Evolutionary conservation across 306 rosid species (phyloP), one percentile per base, ranked within the genome.

Genomic region (Casuarina equisetifolia): DNA sequence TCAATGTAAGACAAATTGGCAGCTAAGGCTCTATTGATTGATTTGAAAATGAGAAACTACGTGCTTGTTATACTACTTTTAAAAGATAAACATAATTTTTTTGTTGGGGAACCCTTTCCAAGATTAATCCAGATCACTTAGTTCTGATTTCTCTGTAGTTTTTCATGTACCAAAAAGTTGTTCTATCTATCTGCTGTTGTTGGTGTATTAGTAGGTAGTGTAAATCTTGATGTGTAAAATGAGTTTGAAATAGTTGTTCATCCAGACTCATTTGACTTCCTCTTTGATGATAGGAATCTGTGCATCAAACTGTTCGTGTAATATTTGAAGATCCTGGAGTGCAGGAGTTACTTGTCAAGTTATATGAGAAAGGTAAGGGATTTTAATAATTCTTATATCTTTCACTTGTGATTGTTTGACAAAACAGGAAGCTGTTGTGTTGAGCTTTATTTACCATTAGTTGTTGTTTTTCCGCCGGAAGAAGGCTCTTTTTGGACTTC

Each of bases 281-380:
- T 52, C 64, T 52, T 80, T 78, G 86, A 76, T 82, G 72, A 38
- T 77, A 95, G 98, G 98, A 91, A 88, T 97, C 96, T 55, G 97
- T 92, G 81, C 97, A 80, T 80, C 97, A 83, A 86, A 95, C 97
- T n/a, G 97, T 92, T 66, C 83, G 89, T 78, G 99, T 95, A 57
- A 95, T 95, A 83, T 95, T 95, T 83, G 97, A 95, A 88, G 97
- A 95, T 83, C 99, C 99, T 43, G 99, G 97, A 69, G 99, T 95
- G 79, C 96, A 88, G 84, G 99, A 95, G 86, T 82, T 95, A 78
- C 92, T 95, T 48, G 85, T 89, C 71, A 95, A 91, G 83, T 88
- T 92, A 69, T 95, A 95, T 86, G 93, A 91, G 20, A 87, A 78
- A 79, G 91, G 91, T 85, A 83, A 78, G 71, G 50, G 70, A 73